Conservation (phyloP, 345 rosid species). For the Toxicodendron radicans region DNA sequence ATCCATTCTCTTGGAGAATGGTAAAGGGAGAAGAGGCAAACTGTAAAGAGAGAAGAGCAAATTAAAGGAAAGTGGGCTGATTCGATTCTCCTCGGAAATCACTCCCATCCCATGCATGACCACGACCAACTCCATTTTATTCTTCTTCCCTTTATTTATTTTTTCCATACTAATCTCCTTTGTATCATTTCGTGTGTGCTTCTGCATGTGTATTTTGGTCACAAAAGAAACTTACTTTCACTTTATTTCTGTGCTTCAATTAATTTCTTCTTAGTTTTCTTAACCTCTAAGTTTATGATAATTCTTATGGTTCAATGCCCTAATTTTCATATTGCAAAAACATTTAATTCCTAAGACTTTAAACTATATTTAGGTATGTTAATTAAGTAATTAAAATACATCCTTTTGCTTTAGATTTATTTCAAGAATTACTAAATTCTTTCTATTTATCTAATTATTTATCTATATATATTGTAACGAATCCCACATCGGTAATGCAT, state of each 20-base stretch:
- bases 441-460: too few species aligned
- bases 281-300: not conserved
- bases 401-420: too few species aligned
- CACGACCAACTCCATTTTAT: conserved; percentile 37
- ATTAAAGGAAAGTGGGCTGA: conserved; percentile 35
- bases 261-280: conserved; percentile 4
- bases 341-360: too few species aligned
- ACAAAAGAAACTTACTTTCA: conserved; percentile 10
- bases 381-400: too few species aligned
- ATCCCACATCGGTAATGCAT: too few species aligned
- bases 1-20: conserved; percentile 62
- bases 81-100: conserved; percentile 53
- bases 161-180: not conserved
- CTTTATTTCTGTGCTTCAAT: conserved; percentile 8
- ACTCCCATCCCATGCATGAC: conserved; percentile 60
- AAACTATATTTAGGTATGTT: too few species aligned
- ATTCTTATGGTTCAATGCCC: too few species aligned
- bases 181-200: conserved; percentile 3
- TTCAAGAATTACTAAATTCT: too few species aligned
- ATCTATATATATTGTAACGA: too few species aligned
- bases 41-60: conserved; percentile 37
- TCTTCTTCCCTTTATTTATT: not conserved
- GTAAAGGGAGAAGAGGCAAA: conserved; percentile 44
- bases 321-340: too few species aligned
- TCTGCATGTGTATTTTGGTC: conserved; percentile 18